These are phyloP conservation scores for Taphrina deformans DNA, from an alignment of 1,139 yeast species.

Conservation along the genomic window DNA sequence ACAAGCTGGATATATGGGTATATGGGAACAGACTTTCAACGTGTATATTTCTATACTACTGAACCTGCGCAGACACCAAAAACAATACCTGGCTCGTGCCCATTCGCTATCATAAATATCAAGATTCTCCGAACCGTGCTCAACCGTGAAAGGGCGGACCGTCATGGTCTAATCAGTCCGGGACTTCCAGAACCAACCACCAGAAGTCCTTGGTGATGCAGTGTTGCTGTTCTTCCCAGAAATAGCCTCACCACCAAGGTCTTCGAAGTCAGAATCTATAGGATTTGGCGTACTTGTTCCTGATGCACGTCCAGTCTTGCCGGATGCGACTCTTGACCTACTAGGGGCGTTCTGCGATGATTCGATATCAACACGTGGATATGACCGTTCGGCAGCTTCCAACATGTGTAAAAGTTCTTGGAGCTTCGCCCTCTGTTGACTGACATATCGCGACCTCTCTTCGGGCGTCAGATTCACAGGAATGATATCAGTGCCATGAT, in stretches of 20 bases:
- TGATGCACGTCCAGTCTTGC: not conserved
- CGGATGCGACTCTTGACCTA: not conserved
- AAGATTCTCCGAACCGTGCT: too few species aligned
- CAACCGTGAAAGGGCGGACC: too few species aligned
- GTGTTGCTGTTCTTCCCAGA: not conserved
- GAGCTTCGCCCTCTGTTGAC: conserved; percentile 13
- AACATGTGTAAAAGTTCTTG: conserved; percentile 18
- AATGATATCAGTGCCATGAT: conserved; percentile 5
- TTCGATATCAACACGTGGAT: not conserved
- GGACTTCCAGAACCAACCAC: conserved; percentile 24
- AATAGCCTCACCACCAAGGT: conserved; percentile 9
- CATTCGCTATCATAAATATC: not conserved
- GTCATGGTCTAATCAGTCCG: not conserved
- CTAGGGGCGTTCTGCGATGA: not conserved
- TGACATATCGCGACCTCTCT: conserved; percentile 19
- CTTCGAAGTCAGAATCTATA: conserved; percentile 27
- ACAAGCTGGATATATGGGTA: too few species aligned
- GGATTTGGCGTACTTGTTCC: conserved; percentile 9
- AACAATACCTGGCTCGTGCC: not conserved
- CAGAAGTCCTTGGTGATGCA: not conserved
- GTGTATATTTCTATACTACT: not conserved
- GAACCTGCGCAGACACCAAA: too few species aligned
- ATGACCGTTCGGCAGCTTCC: conserved; percentile 21
- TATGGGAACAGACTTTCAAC: too few species aligned
- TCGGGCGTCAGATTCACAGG: conserved; percentile 22